Evolutionary conservation across 257 asterid genomes (phyloP), one percentile per base, ranked within the genome.

Genomic region (Lantana camara): DNA sequence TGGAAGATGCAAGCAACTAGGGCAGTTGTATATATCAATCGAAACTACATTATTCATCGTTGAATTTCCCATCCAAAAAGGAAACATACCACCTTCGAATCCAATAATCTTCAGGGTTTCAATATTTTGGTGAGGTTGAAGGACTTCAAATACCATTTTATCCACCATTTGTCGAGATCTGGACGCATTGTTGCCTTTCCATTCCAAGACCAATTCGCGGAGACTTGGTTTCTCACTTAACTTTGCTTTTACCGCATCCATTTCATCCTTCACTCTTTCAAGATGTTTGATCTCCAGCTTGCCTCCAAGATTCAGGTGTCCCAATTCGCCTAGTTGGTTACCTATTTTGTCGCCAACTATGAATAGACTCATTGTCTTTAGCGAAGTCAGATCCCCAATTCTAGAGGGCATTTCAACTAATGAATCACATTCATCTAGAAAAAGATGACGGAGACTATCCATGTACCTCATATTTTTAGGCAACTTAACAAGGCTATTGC

Each of bases 201-300:
- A 35, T 3, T 7, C 7, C 7, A 35, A 35, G 8, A 35, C 4
- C 40, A 35, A 60, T 0, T 13, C 4, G 1, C 49, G 65, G n/a
- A 78, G 73, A 27, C 67, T 67, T 42, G 17, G 14, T 63, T 78
- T 74, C 29, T 13, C 49, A 13, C 0, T n/a, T 13, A 74, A 24
- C 35, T 62, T 70, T 29, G 73, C 74, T 69, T 64, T 72, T 63
- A 64, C 60, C 24, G 79, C 74, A 60, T 66, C 74, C 29, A 37
- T 5, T 12, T 16, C 16, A 32, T 56, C 49, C 20, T 20, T 48
- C 38, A 70, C 79, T 42, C 69, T 60, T 63, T 73, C 77, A 16
- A 70, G 49, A 47, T 52, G 45, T 9, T 3, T 12, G 40, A 78
- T 47, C 16, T 24, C 4, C 13, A 78, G 75, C 1, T 17, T 3